Evolutionary conservation across 129 eudicot species (phyloP).

Genomic region (Oenanthe sinensis): DNA sequence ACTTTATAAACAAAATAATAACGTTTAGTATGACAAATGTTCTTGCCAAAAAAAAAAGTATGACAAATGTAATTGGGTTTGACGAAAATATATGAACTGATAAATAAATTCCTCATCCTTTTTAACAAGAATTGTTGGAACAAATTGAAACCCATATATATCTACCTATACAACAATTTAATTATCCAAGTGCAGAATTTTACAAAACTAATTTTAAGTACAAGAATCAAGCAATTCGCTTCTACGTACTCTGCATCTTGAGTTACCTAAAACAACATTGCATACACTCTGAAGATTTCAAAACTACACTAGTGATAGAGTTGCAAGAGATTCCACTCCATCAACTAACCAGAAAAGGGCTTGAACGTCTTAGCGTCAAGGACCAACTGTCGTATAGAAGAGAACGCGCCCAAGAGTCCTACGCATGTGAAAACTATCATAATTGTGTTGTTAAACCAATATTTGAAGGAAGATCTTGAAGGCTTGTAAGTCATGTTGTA

Average conservation of each 20-base stretch:
- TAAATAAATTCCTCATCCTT: neutral
- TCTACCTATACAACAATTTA: neutral
- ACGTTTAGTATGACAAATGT: too few species aligned
- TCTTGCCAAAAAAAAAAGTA: too few species aligned
- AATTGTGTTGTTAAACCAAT: conserved; percentile 55
- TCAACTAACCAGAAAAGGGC: conserved; percentile 66
- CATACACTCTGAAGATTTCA: neutral
- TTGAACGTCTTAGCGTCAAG: conserved; percentile 77
- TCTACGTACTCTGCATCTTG: neutral
- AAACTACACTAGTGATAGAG: conserved; percentile 13
- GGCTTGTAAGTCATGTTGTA: conserved; percentile 89
- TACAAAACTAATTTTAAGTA: neutral
- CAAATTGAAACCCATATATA: neutral
- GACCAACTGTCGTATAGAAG: conserved; percentile 68
- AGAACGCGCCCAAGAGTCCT: conserved; percentile 75
- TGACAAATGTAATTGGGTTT: neutral
- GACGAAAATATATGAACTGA: neutral
- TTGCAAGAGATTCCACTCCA: neutral
- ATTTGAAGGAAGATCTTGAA: conserved; percentile 33
- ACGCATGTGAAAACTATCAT: conserved; percentile 64
- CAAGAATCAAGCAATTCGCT: neutral
- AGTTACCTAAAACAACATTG: neutral
- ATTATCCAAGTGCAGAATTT: neutral
- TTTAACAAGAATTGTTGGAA: neutral
- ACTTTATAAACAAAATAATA: too few species aligned